Evolutionary conservation across 176 grass and related monocot species (phyloP), one percentile per base, ranked within the genome.

Genomic region (maize (Zea mays)): DNA sequence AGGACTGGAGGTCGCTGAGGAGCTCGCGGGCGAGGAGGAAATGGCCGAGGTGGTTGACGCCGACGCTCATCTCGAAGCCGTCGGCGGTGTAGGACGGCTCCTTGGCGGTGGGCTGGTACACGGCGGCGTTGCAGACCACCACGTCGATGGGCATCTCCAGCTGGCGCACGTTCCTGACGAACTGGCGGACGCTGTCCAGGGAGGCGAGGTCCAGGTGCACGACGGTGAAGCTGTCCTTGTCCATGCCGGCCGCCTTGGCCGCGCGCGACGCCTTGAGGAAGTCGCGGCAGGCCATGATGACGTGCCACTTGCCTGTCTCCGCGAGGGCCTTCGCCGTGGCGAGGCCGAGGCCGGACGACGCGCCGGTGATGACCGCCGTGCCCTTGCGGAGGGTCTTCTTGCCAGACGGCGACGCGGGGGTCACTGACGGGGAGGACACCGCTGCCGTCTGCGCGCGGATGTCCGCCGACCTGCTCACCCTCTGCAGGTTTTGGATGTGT

Each of bases 241-340:
- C 65, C 96, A 99, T 99, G 77, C 96, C 96, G 36, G 85, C 87
- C 38, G 92, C 81, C 86, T 90, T 95, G 36, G 96, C 92, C 1
- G 87, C 89, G 51, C 77, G 85, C 77, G 90, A 82, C 27, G 89
- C 82, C 96, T 99, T 99, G 79, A 99, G 90, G 87, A 92, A 99
- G 78, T 99, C 92, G n/a, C 96, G 96, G 83, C 96, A 99, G 8
- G 78, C 96, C 96, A 99, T 99, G 67, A 99, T 81, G 59, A 99
- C 92, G 67, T 99, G 85, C 92, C 96, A 99, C 74, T 85, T 92
- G 55, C 96, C 96, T 0, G 77, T 89, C 77, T 99, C 96, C 15
- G 92, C 85, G 38, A 99, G 88, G 6, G 92, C 96, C 80, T 99
- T 99, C 0, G 96, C 96, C 20, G 96, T 95, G n/a, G 92, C 96